phyloP scores from a whole-genome alignment of 2,329 filamentous ascomycete species.

The Penicillium vulpinum region DNA sequence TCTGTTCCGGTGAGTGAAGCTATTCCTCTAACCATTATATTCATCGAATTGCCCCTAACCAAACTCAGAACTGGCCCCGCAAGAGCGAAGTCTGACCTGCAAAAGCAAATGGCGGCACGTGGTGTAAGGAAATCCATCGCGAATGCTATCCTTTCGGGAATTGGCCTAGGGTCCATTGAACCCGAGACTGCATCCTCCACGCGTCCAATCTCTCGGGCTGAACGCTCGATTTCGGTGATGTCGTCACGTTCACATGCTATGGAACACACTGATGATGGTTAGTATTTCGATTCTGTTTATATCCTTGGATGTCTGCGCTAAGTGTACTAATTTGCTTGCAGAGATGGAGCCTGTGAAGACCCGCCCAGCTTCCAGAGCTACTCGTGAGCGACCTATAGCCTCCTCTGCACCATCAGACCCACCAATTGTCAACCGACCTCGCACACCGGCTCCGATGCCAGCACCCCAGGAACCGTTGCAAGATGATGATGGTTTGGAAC shows the following conservation, averaged over 20 bases:
- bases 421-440: slow-evolving; percentile 32
- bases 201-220: slow-evolving; percentile 30
- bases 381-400: slow-evolving; percentile 19
- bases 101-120: slow-evolving; percentile 78
- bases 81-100: slow-evolving; percentile 82
- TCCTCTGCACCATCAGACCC: slow-evolving; percentile 26
- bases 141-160: slow-evolving; percentile 73
- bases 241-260: slow-evolving; percentile 29
- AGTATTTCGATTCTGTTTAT: background rate
- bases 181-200: slow-evolving; percentile 24
- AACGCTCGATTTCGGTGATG: slow-evolving; percentile 35
- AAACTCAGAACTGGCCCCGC: slow-evolving; percentile 68
- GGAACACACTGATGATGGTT: slow-evolving; percentile 25
- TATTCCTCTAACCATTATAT: background rate
- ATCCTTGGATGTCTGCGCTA: background rate
- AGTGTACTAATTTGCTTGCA: slow-evolving; percentile 3
- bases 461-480: slow-evolving; percentile 31
- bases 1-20: slow-evolving; percentile 68
- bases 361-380: slow-evolving; percentile 23
- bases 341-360: slow-evolving; percentile 23
- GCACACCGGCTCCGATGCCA: slow-evolving; percentile 18
- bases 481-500: slow-evolving; percentile 72
- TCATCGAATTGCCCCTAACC: slow-evolving; percentile 8
- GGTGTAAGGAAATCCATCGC: slow-evolving; percentile 86
- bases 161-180: slow-evolving; percentile 54